phyloP scores from a whole-genome alignment of 805 yeast species.

The Lipomyces sp. region DNA sequence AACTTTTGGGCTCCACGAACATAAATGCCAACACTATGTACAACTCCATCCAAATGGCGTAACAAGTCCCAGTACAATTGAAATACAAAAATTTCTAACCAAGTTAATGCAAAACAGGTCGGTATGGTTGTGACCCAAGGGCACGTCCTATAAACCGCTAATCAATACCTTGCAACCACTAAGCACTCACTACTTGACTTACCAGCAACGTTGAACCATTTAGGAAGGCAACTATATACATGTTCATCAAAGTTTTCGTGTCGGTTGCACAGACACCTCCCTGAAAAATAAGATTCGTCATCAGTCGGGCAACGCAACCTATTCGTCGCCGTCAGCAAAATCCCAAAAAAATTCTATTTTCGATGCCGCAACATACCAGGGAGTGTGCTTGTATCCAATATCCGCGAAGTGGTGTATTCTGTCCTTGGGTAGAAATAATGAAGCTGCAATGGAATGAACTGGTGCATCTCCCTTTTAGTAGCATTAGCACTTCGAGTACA shows the following conservation, averaged over 20 bases:
- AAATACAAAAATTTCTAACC: not conserved
- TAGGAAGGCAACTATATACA: conserved; percentile 39
- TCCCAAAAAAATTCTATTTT: conserved; percentile 41
- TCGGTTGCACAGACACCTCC: conserved; percentile 37
- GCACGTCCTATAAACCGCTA: conserved; percentile 24
- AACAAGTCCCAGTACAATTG: not conserved
- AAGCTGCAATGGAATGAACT: conserved; percentile 67
- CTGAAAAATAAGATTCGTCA: conserved; percentile 35
- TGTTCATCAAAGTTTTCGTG: conserved; percentile 39
- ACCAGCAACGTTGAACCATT: conserved; percentile 36
- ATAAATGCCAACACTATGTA: not conserved
- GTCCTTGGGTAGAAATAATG: conserved; percentile 57
- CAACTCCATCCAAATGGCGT: not conserved
- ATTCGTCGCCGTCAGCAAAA: conserved; percentile 58
- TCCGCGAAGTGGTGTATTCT: conserved; percentile 64
- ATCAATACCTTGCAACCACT: not conserved
- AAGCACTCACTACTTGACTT: not conserved
- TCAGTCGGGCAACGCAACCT: conserved; percentile 47
- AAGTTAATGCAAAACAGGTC: conserved; percentile 9
- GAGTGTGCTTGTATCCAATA: conserved; percentile 62
- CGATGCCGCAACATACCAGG: conserved; percentile 46
- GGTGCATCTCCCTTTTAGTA: conserved; percentile 65
- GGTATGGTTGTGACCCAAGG: conserved; percentile 36
- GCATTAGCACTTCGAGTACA: not conserved
- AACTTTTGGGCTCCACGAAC: not conserved